A percentile compares a stretch with the other conserved stretches of the same genome.
phyloP scores from a whole-genome alignment of 2,329 filamentous ascomycete genomes.

The Trichoderma harzianum region DNA sequence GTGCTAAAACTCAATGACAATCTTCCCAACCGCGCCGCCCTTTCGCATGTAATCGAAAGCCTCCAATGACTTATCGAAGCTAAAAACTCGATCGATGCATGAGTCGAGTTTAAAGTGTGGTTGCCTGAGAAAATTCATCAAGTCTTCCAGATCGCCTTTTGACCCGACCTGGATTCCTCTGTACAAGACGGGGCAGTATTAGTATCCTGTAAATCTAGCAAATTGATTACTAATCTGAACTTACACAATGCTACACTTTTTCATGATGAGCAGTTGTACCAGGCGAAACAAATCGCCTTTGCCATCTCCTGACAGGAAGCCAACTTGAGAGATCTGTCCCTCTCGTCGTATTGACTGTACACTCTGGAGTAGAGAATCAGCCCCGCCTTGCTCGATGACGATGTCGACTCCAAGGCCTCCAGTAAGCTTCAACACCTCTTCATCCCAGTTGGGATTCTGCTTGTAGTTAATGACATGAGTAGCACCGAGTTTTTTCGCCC shows the following conservation, averaged over 20 bases:
- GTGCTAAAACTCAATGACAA: slow-evolving; percentile 6
- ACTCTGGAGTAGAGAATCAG: neutral
- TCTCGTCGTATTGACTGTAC: neutral
- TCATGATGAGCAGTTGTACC: slow-evolving; percentile 3
- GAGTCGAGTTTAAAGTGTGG: neutral
- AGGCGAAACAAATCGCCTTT: neutral
- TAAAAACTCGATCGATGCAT: slow-evolving; percentile 7
- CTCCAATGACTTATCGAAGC: slow-evolving; percentile 2
- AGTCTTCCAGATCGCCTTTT: slow-evolving; percentile 11
- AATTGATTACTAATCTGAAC: neutral
- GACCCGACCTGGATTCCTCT: slow-evolving; percentile 7
- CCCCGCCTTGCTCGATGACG: slow-evolving; percentile 34
- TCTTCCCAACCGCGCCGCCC: neutral
- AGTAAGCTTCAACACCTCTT: slow-evolving; percentile 42
- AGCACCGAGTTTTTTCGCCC: slow-evolving; percentile 30
- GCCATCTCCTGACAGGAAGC: neutral
- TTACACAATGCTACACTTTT: slow-evolving; percentile 8
- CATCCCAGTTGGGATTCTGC: slow-evolving; percentile 44
- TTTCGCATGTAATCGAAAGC: neutral
- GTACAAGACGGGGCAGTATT: neutral
- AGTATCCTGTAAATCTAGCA: neutral
- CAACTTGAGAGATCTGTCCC: slow-evolving; percentile 15
- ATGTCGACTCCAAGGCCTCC: slow-evolving; percentile 45
- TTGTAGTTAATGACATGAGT: slow-evolving; percentile 47
- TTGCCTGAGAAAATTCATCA: neutral